phyloP scores from a whole-genome alignment of 2,329 filamentous ascomycete genomes.

The Sporothrix schenckii region DNA sequence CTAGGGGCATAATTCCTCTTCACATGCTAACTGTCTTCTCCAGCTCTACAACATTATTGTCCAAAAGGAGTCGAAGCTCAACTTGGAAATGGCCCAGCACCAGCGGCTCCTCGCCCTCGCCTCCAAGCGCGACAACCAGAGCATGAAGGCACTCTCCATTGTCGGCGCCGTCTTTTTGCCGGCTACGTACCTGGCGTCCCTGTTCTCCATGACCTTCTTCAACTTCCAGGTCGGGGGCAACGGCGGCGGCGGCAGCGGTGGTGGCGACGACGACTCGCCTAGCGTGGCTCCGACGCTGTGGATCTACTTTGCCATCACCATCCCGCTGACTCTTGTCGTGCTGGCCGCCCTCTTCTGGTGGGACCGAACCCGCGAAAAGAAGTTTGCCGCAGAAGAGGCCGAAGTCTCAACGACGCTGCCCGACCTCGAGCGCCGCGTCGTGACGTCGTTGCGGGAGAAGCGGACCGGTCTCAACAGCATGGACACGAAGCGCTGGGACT shows the following conservation, averaged over 20 bases:
- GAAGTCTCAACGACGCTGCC: constrained; percentile 60
- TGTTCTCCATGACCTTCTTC: constrained; percentile 70
- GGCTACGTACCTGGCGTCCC: constrained; percentile 63
- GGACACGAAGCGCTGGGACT: constrained; percentile 34
- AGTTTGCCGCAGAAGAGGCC: constrained; percentile 54
- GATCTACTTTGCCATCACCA: constrained; percentile 65
- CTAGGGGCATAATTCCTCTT: not conserved
- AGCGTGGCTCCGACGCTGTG: constrained; percentile 58
- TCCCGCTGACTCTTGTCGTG: constrained; percentile 60
- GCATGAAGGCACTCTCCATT: constrained; percentile 67
- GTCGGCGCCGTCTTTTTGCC: constrained; percentile 66
- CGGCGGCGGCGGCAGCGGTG: constrained; percentile 13
- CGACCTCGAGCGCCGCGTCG: constrained; percentile 60
- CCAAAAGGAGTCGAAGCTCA: constrained; percentile 65
- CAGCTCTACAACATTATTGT: constrained; percentile 69
- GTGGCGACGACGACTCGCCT: constrained; percentile 42
- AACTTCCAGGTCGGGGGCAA: constrained; percentile 56
- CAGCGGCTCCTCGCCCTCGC: constrained; percentile 62
- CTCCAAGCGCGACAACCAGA: constrained; percentile 63
- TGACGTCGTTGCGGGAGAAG: constrained; percentile 59
- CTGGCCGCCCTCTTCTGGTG: constrained; percentile 60
- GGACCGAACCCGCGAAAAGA: constrained; percentile 54
- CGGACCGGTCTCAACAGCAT: constrained; percentile 50
- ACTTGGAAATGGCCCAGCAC: constrained; percentile 64
- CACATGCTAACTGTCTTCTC: not conserved